Base-by-base conservation (phyloP, 768 basidiomycete species). In the Rhizopogon roseolus region DNA sequence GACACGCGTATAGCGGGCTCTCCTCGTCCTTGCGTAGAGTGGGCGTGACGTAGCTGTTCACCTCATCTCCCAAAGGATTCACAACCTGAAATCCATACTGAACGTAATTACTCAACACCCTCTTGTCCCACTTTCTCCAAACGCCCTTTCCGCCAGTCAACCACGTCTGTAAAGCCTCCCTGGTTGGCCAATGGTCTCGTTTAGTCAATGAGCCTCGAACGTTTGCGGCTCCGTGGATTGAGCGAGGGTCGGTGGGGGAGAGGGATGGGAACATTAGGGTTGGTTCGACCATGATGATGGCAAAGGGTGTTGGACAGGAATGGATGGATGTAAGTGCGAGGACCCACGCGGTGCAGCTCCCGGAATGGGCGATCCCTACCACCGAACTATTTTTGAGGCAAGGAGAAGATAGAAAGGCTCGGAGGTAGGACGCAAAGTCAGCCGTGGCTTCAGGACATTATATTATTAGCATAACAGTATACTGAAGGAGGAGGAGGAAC, bases 201-300 rank as follows among this genome's bases (percentile, higher is more conserved):
- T 66, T 68, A 10, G 51, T 52, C 4, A 54, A 57, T 5, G 64
- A 65, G 4, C 63, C 66, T 2, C 64, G 64, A 14, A 70, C 63
- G 28, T 68, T 68, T 39, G 68, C 60, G 4, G 63, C 61, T 5
- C 67, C 67, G 16, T 63, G 67, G n/a, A 65, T 52, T 3, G 52
- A 54, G n/a, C 67, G 67, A 3, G 60, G 60, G 37, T 68, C 67
- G 1, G 55, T 56, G 5, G 68, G 57, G 1, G 66, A 57, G 53
- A 68, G 55, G 13, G 25, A 52, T 22, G 66, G 68, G 38, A 68
- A 70, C 68, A 68, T 66, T 51, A 68, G 27, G 2, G 68, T 70
- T 4, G 67, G 68, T 49, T 68, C 67, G 44, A 68, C 22, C 11
- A 68, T 50, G 37, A 68, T 57, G 10, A 68, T 49, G 2, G 61